Base-by-base conservation (phyloP, 768 basidiomycete species). In the Hemileccinum rubropunctum region DNA sequence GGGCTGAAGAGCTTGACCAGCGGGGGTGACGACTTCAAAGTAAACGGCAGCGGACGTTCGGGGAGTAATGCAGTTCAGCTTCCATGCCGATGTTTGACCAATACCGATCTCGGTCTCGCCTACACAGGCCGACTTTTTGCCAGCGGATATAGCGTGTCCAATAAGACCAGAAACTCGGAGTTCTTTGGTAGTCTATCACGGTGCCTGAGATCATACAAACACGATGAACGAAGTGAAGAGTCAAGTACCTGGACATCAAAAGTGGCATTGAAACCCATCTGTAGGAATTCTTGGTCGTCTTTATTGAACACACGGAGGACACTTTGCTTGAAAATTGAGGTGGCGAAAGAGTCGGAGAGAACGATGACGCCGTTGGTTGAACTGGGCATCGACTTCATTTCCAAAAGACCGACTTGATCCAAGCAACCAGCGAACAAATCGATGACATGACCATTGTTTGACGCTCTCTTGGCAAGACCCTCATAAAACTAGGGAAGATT, bases 101-200 rank as follows among this genome's bases (percentile, higher is more conserved):
- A 99, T 95, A 65, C 97, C 97, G 51, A 99, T 98, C 68, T 98
- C 97, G 0, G 97, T 98, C 74, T 99, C 97, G 52, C 95, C 97
- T 15, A 99, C 97, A 62, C 91, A 97, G 0, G 82, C 83, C 0
- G 93, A 93, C 67, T 98, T 98, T 73, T 98, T 99, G 57, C 89
- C 95, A 14, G 92, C 91, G 18, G 95, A 98, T 68, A 98, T 97
- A 27, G 89, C 95, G 63, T 98, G 95, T 3, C 95, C 95, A 58
- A 98, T 99, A 40, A 99, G 80, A 26, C 97, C 97, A 10, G 97
- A 98, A 7, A 99, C 93, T 67, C 95, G 98, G 55, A 99, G 81
- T 65, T 99, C 97, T 75, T 98, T 99, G 27, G 97, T 98, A 0
- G 95, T 97, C 91, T 98, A 58, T 21, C 18, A 38, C 21, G 15